Evolutionary conservation across 2,329 filamentous ascomycete species (phyloP), one percentile per base, ranked within the genome.

Genomic region (Chrysoporthe puriensis): DNA sequence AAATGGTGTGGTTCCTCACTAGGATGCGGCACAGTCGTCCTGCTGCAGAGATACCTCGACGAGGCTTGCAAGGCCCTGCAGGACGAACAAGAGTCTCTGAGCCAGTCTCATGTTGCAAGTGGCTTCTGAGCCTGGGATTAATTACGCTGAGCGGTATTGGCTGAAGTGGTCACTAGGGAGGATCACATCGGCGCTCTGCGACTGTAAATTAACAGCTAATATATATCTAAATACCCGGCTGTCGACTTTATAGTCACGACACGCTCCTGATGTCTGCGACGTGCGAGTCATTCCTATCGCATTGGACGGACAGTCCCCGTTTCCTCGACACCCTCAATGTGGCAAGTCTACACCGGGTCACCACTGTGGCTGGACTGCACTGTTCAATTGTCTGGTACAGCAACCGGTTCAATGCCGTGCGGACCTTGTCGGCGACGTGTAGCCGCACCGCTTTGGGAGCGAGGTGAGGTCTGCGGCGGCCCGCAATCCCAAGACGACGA

Each of bases 51-150:
- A 59, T n/a, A 59, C 8, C 40, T 59, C 13, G 11, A 59, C 57
- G 21, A 59, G 57, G 57, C 57, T 26, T n/a, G 57, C 40, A 13
- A 59, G 36, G 40, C 57, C 57, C 21, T 44, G 57, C 36, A 59
- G 6, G 8, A 32, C 8, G 21, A 59, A 59, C 3, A 59, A 21
- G 16, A 59, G 34, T 59, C 40, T 59, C 8, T 7, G 1, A n/a
- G n/a, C 4, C 9, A 26, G 11, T n/a, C 11, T 2, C 57, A 59
- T 59, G 18, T 58, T 40, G 32, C 7, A 58, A 16, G 16, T 7
- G 16, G n/a, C 21, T 21, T 52, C 48, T 21, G 11, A 9, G 5
- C 14, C 21, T 7, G 3, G 2, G 48, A 26, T 52, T 52, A 52
- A 50, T 50, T 50, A 26, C 14, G 5, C n/a, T 13, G 21, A 52